Conservation (phyloP, 192 early-diverging fungal genomes). For the Chytriomyces sp. region DNA sequence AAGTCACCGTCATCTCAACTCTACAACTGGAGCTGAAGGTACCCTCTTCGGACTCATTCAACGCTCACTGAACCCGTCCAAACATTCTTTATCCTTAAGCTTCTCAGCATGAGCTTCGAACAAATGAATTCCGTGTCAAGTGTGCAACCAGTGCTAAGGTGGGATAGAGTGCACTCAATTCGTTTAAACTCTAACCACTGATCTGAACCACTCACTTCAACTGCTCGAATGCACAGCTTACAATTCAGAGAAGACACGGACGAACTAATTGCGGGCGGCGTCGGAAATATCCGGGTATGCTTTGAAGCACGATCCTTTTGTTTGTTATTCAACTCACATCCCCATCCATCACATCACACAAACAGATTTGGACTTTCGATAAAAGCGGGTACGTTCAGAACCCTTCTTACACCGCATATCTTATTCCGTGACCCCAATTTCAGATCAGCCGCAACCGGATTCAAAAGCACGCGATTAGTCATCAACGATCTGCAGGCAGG, state of each 20-base stretch:
- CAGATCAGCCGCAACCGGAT: constrained; percentile 29
- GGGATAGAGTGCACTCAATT: not conserved
- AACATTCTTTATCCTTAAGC: constrained; percentile 10
- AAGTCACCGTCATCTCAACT: constrained; percentile 49
- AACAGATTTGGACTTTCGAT: constrained; percentile 49
- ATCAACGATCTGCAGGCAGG: constrained; percentile 50
- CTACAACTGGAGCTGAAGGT: constrained; percentile 49
- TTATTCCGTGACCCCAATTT: too few relatives aligned
- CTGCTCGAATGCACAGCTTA: constrained; percentile 36
- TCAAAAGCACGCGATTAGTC: constrained; percentile 41
- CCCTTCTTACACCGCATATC: too few relatives aligned
- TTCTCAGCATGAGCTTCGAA: constrained; percentile 47
- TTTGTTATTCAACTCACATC: too few relatives aligned
- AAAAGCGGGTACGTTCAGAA: constrained; percentile 23
- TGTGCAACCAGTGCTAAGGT: constrained; percentile 57
- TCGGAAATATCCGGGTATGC: constrained; percentile 51
- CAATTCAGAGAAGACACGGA: constrained; percentile 48
- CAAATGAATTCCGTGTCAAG: constrained; percentile 45
- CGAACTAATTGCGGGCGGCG: constrained; percentile 53
- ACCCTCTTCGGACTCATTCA: not conserved
- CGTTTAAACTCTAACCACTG: too few relatives aligned
- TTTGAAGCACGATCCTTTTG: not conserved
- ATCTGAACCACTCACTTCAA: not conserved
- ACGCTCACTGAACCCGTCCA: not conserved
- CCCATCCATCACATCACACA: too few relatives aligned